Conservation (phyloP, 2,329 filamentous ascomycete species). For the Fusarium setosum region DNA sequence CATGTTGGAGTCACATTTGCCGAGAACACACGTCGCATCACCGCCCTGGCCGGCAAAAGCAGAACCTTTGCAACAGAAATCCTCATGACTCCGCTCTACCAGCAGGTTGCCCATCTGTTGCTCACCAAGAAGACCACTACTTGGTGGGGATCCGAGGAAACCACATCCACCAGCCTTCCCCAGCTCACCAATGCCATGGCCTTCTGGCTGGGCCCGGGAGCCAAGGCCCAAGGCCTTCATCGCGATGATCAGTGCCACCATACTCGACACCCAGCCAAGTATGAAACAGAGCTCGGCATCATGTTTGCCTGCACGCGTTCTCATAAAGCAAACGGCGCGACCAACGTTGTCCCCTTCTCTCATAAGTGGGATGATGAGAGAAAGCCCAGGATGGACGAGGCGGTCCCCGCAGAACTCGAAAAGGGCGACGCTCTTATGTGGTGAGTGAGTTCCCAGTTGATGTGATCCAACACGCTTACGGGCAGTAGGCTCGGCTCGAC, state of each 20-base stretch:
- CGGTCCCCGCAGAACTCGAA: not conserved
- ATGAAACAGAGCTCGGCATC: constrained; percentile 5
- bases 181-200: not conserved
- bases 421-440: constrained; percentile 7
- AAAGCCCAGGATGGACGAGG: not conserved
- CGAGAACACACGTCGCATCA: too few relatives aligned
- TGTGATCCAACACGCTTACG: too few relatives aligned
- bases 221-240: not conserved
- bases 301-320: not conserved
- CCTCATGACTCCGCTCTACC: constrained; percentile 1
- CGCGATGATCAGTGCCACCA: constrained; percentile 5
- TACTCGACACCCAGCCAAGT: constrained; percentile 2
- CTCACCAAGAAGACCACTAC: constrained; percentile 3
- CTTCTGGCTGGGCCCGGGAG: not conserved
- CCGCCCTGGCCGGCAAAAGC: constrained; percentile 5
- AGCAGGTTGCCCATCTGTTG: not conserved
- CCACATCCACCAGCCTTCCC: not conserved
- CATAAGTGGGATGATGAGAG: not conserved
- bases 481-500: constrained; percentile 5
- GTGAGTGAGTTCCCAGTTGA: not conserved
- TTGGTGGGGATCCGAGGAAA: not conserved
- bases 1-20: not conserved
- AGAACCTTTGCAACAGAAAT: not conserved
- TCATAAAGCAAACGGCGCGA: not conserved
- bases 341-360: not conserved